These are phyloP conservation scores for Cyclotella kingstonii DNA, from an alignment of 108 stramenopile species.

Conservation along the genomic window DNA sequence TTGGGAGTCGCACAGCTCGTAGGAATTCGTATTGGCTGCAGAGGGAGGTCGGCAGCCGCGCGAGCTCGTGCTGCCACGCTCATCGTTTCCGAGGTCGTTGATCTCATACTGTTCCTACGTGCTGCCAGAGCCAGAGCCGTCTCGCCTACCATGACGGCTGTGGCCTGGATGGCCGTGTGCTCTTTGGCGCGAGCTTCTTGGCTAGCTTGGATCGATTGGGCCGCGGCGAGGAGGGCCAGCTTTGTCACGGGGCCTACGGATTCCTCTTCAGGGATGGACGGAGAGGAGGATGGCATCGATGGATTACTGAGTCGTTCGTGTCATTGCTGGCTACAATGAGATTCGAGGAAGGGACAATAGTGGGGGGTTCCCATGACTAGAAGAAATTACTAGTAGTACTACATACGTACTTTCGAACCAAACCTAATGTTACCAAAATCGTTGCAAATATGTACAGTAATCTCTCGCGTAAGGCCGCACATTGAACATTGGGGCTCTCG, in stretches of 20 bases:
- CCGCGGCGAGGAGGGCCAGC: conserved; percentile 13
- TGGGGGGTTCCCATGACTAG: too few relatives aligned
- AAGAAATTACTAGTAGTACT: too few relatives aligned
- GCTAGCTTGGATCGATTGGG: not conserved
- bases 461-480: too few relatives aligned
- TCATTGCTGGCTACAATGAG: too few relatives aligned
- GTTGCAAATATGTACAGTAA: too few relatives aligned
- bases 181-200: not conserved
- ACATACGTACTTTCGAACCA: too few relatives aligned
- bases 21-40: not conserved
- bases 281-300: too few relatives aligned
- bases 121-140: conserved; percentile 22
- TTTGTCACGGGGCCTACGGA: conserved; percentile 30
- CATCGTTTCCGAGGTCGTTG: not conserved
- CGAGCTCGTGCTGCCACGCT: conserved; percentile 26
- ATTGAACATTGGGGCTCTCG: too few relatives aligned
- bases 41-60: conserved; percentile 21
- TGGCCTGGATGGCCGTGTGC: not conserved
- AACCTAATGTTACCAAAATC: too few relatives aligned
- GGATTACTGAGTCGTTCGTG: too few relatives aligned
- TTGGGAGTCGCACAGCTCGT: conserved; percentile 1
- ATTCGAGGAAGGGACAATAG: too few relatives aligned
- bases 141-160: conserved; percentile 14
- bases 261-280: too few relatives aligned
- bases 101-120: not conserved